Base-by-base conservation (phyloP, 129 eudicot genomes). In the Heracleum sosnowskyi region DNA sequence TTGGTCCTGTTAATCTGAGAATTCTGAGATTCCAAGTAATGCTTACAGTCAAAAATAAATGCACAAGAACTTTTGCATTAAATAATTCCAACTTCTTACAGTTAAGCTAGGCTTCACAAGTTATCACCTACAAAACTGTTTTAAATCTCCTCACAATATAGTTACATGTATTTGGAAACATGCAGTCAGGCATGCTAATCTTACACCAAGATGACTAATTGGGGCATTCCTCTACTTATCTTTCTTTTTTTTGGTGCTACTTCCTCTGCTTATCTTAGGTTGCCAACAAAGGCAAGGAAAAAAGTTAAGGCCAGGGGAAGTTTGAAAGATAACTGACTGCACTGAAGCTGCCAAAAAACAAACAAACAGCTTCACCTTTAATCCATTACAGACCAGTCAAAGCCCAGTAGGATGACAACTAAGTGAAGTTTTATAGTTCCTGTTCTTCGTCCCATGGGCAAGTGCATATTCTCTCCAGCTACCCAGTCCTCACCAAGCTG, bases 401-500 rank as follows among this genome's bases (percentile, higher is more conserved):
- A 45, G 46, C 45, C 24, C 76, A 73, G 72, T 64, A 69, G 77
- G 77, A 69, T 72, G 22, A 82, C 77, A 46, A 46, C 51, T 76
- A 82, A 77, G 44, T 40, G 63, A 11, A 26, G 73, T 13, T 40
- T 68, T 49, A 37, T 78, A 41, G 45, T 84, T 87, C 87, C 79
- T 89, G 45, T 84, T 87, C 87, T 81, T 89, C 89, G 60, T 89
- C 93, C 77, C 85, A 87, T 82, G 82, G 63, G 68, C 72, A 89
- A 81, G 87, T 86, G 85, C 92, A 88, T 74, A 94, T 94, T 83
- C 86, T 94, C 79, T 91, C 98, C 66, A 91, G 83, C 83, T 90
- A 83, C 60, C 97, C 96, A 88, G 68, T 90, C 96, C 81, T 91
- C 97, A 39, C 98, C 98, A 37, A 94, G 96, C 79, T 87, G 93